Percentiles rank a stretch among this genome's conserved stretches.
Conservation (phyloP, 2,329 filamentous ascomycete species). For the Sporothrix protearum region DNA sequence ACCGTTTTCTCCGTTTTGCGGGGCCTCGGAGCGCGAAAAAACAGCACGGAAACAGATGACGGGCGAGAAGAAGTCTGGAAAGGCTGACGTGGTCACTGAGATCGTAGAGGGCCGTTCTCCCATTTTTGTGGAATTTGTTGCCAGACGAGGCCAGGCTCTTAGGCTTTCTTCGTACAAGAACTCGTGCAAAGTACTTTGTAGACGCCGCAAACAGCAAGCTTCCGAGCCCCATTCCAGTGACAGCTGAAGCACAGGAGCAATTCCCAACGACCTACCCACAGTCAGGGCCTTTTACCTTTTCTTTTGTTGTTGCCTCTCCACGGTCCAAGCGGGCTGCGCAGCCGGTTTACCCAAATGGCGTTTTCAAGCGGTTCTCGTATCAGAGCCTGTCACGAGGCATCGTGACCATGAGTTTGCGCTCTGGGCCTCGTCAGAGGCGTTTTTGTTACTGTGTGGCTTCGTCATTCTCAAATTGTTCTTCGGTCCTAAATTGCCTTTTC, state of each 20-base stretch:
- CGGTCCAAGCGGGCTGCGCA: slow-evolving; percentile 12
- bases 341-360: slow-evolving; percentile 19
- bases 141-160: background rate
- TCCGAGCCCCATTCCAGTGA: background rate
- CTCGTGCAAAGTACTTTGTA: background rate
- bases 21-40: background rate
- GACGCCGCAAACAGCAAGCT: background rate
- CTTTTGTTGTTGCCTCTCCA: background rate
- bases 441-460: background rate
- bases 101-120: background rate
- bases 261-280: background rate
- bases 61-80: background rate
- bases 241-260: background rate
- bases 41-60: background rate
- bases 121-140: background rate
- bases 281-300: background rate
- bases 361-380: slow-evolving; percentile 14
- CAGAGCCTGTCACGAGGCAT: slow-evolving; percentile 26
- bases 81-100: background rate
- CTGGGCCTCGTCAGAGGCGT: background rate
- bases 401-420: slow-evolving; percentile 5
- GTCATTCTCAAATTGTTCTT: background rate
- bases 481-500: background rate
- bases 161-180: too few species aligned
- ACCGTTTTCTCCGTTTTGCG: slow-evolving; percentile 5